phyloP scores from a whole-genome alignment of 163 green algal genomes.

The Scenedesmus sp. region DNA sequence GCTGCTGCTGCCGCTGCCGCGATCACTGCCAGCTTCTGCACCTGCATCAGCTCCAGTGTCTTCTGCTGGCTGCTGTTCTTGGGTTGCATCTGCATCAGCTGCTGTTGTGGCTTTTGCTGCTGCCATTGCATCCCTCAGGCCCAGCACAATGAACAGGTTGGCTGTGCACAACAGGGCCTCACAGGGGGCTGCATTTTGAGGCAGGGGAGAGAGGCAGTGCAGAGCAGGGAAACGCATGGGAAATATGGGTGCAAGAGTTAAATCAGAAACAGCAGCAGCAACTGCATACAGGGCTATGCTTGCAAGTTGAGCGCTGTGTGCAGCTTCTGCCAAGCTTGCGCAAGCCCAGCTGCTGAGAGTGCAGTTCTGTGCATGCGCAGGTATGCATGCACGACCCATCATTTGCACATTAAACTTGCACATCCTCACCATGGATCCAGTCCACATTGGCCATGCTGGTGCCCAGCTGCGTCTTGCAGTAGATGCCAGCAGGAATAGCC shows the following conservation, averaged over 20 bases:
- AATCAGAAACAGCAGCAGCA: not conserved
- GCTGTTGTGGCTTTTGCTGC: not conserved
- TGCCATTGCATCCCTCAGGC: conserved; percentile 28
- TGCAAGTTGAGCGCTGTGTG: not conserved
- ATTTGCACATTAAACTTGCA: not conserved
- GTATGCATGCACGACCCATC: not conserved
- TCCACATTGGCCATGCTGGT: conserved; percentile 45
- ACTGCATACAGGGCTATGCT: not conserved
- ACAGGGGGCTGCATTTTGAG: not conserved
- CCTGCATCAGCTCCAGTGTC: not conserved
- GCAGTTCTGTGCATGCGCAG: not conserved
- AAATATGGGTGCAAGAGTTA: not conserved
- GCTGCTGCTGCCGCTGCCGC: not conserved
- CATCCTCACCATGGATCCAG: conserved; percentile 37
- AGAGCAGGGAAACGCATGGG: not conserved
- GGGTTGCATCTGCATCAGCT: not conserved
- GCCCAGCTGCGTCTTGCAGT: conserved; percentile 15
- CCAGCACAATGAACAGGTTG: conserved; percentile 42
- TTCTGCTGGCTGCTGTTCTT: not conserved
- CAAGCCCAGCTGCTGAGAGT: not conserved
- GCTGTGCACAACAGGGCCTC: conserved; percentile 27
- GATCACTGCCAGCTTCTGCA: not conserved
- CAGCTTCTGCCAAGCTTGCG: too few species aligned
- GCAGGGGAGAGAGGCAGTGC: not conserved
- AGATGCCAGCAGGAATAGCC: conserved; percentile 43